Percentiles rank a stretch among this genome's conserved stretches.
phyloP scores from a whole-genome alignment of 208 protist species.

The Wallacemonas collosoma region DNA sequence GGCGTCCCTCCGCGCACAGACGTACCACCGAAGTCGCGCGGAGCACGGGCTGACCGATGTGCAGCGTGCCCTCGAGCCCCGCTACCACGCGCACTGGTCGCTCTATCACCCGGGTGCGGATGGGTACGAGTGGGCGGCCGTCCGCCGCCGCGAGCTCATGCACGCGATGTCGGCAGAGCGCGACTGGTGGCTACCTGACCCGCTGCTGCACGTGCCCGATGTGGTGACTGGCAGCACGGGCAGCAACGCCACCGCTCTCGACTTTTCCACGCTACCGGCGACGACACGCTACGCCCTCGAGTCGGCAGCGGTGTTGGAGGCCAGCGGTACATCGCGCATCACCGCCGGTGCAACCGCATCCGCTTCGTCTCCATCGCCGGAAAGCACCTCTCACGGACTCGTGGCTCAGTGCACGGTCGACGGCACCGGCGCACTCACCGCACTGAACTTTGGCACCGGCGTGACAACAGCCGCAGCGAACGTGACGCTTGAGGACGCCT shows the following conservation, averaged over 20 bases:
- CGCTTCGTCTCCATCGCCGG: slow-evolving; percentile 4
- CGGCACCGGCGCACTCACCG: slow-evolving; percentile 68
- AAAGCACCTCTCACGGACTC: slow-evolving; percentile 21
- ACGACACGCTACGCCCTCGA: slow-evolving; percentile 68
- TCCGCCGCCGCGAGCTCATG: slow-evolving; percentile 60
- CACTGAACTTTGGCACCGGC: slow-evolving; percentile 34
- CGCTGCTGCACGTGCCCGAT: slow-evolving; percentile 69
- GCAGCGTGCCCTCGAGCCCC: slow-evolving; percentile 57
- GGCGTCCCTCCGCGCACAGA: slow-evolving; percentile 35
- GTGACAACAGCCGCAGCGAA: slow-evolving; percentile 32
- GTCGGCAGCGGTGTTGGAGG: slow-evolving; percentile 58
- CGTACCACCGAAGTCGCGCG: slow-evolving; percentile 50
- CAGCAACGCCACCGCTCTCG: slow-evolving; percentile 20
- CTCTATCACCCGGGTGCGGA: slow-evolving; percentile 78
- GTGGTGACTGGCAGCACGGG: slow-evolving; percentile 45
- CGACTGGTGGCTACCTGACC: slow-evolving; percentile 84
- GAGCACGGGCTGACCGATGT: slow-evolving; percentile 56
- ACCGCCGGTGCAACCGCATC: not conserved
- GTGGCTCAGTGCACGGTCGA: slow-evolving; percentile 61
- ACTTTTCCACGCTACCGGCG: slow-evolving; percentile 47
- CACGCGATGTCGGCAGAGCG: slow-evolving; percentile 62
- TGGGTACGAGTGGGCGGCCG: slow-evolving; percentile 77
- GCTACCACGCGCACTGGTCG: slow-evolving; percentile 64
- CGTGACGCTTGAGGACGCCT: slow-evolving; percentile 55
- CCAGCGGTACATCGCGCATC: slow-evolving; percentile 36